phyloP scores from a whole-genome alignment of 306 rosid genomes.

The Lathyrus oleraceus region DNA sequence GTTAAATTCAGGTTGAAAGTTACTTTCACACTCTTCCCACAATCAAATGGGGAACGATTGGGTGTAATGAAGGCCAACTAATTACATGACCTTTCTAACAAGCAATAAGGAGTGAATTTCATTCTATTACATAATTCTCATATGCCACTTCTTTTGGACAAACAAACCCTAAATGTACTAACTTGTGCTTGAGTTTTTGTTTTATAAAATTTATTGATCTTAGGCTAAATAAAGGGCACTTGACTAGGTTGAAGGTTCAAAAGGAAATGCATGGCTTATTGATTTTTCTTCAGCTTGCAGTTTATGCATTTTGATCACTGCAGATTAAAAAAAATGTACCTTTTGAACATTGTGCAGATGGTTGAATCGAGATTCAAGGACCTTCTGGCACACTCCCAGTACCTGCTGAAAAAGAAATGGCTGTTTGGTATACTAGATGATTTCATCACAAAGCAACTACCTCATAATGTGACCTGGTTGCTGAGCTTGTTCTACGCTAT shows the following conservation, averaged over 20 bases:
- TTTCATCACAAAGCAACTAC: slow-evolving; percentile 94
- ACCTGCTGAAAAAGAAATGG: slow-evolving; percentile 84
- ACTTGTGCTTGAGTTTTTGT: slow-evolving; percentile 20
- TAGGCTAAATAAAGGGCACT: slow-evolving; percentile 24
- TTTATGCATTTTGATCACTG: slow-evolving; percentile 29
- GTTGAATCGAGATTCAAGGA: slow-evolving; percentile 88
- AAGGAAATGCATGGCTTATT: slow-evolving; percentile 10
- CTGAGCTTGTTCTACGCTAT: slow-evolving; percentile 91
- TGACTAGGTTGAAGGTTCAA: slow-evolving; percentile 31
- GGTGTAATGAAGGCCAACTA: neutral
- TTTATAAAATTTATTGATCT: slow-evolving; percentile 20
- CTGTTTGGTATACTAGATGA: slow-evolving; percentile 89
- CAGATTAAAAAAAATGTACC: slow-evolving; percentile 33
- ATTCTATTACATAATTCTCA: slow-evolving; percentile 14
- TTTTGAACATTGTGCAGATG: slow-evolving; percentile 63
- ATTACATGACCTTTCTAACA: slow-evolving; percentile 4
- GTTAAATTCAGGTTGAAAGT: slow-evolving; percentile 32
- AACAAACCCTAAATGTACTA: slow-evolving; percentile 9
- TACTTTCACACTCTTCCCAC: neutral
- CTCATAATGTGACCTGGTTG: slow-evolving; percentile 98
- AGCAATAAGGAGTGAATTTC: slow-evolving; percentile 12
- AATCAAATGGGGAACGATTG: slow-evolving; percentile 14
- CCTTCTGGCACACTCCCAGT: slow-evolving; percentile 71
- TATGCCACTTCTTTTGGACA: slow-evolving; percentile 3
- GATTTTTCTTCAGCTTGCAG: slow-evolving; percentile 30